A percentile compares a stretch with the other conserved stretches of the same genome.
Evolutionary conservation across 2,329 filamentous ascomycete genomes (phyloP).

Genomic region (Ceratocystis eucalypticola): DNA sequence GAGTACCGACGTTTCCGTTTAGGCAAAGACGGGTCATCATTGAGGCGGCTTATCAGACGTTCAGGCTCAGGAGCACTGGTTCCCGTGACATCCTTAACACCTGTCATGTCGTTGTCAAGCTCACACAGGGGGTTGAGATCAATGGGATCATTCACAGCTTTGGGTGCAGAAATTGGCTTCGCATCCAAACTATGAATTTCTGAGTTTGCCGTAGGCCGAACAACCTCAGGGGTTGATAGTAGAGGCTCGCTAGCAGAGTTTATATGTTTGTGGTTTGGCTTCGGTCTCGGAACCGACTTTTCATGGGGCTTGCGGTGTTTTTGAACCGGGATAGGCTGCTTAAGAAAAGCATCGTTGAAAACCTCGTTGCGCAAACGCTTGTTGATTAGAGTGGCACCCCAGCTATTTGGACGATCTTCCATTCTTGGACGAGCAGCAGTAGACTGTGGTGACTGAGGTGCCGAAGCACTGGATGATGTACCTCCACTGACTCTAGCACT

Average conservation of each 20-base stretch:
- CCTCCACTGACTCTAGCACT: background rate
- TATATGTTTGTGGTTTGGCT: slow-evolving; percentile 22
- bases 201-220: background rate
- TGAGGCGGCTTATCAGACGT: slow-evolving; percentile 25
- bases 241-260: slow-evolving; percentile 12
- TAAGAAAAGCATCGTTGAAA: slow-evolving; percentile 79
- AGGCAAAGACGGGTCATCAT: slow-evolving; percentile 10
- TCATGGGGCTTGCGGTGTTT: slow-evolving; percentile 60
- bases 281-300: slow-evolving; percentile 45
- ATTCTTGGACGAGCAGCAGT: slow-evolving; percentile 32
- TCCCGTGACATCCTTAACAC: slow-evolving; percentile 44
- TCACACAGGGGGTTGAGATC: background rate
- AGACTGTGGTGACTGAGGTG: slow-evolving; percentile 22
- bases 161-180: background rate
- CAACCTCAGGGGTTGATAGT: slow-evolving; percentile 8
- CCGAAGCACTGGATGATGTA: slow-evolving; percentile 12
- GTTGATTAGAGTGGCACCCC: slow-evolving; percentile 89
- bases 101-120: slow-evolving; percentile 16
- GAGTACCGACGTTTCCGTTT: slow-evolving; percentile 65
- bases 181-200: background rate
- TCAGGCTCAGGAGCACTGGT: slow-evolving; percentile 53
- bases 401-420: slow-evolving; percentile 50
- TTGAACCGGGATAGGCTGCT: slow-evolving; percentile 68
- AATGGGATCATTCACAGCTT: background rate
- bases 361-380: slow-evolving; percentile 78